Conservation (phyloP, 805 yeast species). For the Metschnikowia arizonensis region DNA sequence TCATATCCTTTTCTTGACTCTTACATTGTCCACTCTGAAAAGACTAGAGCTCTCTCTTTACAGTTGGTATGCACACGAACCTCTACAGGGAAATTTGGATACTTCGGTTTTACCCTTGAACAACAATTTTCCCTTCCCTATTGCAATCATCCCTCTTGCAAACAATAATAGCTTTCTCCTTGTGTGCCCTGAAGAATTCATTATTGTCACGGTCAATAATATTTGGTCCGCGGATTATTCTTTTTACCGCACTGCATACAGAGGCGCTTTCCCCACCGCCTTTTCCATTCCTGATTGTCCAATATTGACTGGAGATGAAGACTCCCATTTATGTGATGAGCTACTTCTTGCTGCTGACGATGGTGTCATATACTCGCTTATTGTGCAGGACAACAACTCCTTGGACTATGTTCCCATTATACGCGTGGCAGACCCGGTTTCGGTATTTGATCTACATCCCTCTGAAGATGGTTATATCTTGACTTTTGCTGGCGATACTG, state of each 20-base stretch:
- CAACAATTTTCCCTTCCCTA: slow-evolving; percentile 39
- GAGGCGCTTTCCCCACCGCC: slow-evolving; percentile 40
- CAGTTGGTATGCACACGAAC: slow-evolving; percentile 40
- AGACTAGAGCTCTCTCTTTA: slow-evolving; percentile 36
- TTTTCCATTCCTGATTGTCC: slow-evolving; percentile 26
- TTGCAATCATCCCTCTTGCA: slow-evolving; percentile 39
- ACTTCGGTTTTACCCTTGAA: slow-evolving; percentile 39
- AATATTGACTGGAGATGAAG: slow-evolving; percentile 10
- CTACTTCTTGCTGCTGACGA: slow-evolving; percentile 32
- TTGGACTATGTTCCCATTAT: slow-evolving; percentile 26
- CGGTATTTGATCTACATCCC: slow-evolving; percentile 22
- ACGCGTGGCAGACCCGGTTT: slow-evolving; percentile 33
- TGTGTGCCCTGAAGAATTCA: slow-evolving; percentile 31
- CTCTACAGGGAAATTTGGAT: slow-evolving; percentile 25
- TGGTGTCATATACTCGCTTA: slow-evolving; percentile 32
- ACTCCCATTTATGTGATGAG: slow-evolving; percentile 20
- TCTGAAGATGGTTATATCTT: slow-evolving; percentile 20
- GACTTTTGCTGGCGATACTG: slow-evolving; percentile 40
- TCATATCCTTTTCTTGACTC: slow-evolving; percentile 32
- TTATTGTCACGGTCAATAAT: slow-evolving; percentile 39
- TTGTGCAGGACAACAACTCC: slow-evolving; percentile 19
- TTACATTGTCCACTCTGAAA: slow-evolving; percentile 35
- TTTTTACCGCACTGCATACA: slow-evolving; percentile 22
- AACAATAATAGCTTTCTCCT: slow-evolving; percentile 36
- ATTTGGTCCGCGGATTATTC: slow-evolving; percentile 45